Base-by-base conservation (phyloP, 2,329 filamentous ascomycete species). In the Sclerotinia nivalis region DNA sequence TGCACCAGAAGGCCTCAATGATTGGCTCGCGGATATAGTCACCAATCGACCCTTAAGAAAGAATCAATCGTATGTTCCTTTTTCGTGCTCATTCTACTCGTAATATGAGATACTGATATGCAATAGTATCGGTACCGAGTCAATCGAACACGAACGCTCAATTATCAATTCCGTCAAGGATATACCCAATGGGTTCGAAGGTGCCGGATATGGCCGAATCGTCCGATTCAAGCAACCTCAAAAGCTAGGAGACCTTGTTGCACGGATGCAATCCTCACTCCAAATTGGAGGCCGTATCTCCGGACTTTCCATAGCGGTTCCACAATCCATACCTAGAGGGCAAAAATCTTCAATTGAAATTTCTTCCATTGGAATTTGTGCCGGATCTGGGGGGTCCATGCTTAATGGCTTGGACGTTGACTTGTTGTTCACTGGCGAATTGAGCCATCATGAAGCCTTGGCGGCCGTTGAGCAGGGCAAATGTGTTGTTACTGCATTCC, bases 1-100 rank as follows among this genome's bases (percentile, higher is more conserved):
- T 52, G 92, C 92, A 0, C 88, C 89, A 0, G 88, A 89, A 25
- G 96, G 96, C 5, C 87, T 99, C 75, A 96, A 94, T 78, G 93
- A 97, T 79, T 99, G 95, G 95, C 89, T 99, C 13, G 93, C 93
- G 71, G 91, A 96, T 77, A 90, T 96, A 62, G 88, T 97, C 28
- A 89, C 90, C 2, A 43, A 43, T 43, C 59, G 31, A 13, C 59
- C 59, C 20, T 65, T 69, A 25, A 56, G 34, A 22, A 69, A 45
- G 40, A n/a, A 55, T 45, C 55, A 60, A 25, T 22, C 52, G 72
- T 72, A 72, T 34, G 66, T 45, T 37, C 28, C 40, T 22, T 25
- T 49, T 15, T 34, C 15, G n/a, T 20, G 25, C 10, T 34, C 31
- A 28, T 22, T 31, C 1, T n/a, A 47, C 40, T 34, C 45, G 15